A percentile compares a stretch with the other conserved stretches of the same genome.
phyloP scores from a whole-genome alignment of 768 basidiomycete genomes.

The Mycena metata region DNA sequence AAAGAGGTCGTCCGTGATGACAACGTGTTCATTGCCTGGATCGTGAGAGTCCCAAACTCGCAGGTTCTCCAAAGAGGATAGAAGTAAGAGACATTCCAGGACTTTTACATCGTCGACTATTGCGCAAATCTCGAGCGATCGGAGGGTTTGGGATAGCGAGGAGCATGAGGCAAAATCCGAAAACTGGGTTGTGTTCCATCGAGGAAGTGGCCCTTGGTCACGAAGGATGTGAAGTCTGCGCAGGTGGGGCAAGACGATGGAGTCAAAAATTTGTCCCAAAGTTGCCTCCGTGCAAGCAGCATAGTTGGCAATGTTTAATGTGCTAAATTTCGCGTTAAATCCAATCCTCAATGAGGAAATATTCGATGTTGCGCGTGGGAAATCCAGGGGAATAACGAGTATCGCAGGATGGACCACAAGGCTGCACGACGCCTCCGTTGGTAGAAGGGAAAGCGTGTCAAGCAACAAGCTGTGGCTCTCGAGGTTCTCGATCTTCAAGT shows the following conservation, averaged over 20 bases:
- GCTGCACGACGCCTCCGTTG: too few species aligned
- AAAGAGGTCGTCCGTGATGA: constrained; percentile 27
- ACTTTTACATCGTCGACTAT: constrained; percentile 5
- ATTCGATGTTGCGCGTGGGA: too few species aligned
- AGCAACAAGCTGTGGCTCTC: too few species aligned
- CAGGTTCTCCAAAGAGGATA: background rate
- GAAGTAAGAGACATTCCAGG: background rate
- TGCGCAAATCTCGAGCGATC: background rate
- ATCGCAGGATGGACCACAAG: too few species aligned
- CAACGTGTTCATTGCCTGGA: background rate
- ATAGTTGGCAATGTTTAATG: background rate
- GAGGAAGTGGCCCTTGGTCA: background rate
- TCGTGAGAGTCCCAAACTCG: background rate
- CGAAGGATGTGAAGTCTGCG: background rate
- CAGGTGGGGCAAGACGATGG: background rate
- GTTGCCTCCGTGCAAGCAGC: background rate
- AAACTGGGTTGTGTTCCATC: background rate
- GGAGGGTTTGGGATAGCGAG: background rate
- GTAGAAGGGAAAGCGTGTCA: too few species aligned
- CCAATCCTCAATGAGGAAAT: too few species aligned
- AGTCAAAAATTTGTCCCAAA: background rate
- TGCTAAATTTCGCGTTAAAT: too few species aligned
- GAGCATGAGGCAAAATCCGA: background rate
- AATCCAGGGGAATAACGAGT: too few species aligned
- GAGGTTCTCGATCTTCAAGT: background rate